A percentile compares a stretch with the other conserved stretches of the same genome.
Evolutionary conservation across 1,139 yeast genomes (phyloP).

Genomic region (Suhomyces panamericanus): DNA sequence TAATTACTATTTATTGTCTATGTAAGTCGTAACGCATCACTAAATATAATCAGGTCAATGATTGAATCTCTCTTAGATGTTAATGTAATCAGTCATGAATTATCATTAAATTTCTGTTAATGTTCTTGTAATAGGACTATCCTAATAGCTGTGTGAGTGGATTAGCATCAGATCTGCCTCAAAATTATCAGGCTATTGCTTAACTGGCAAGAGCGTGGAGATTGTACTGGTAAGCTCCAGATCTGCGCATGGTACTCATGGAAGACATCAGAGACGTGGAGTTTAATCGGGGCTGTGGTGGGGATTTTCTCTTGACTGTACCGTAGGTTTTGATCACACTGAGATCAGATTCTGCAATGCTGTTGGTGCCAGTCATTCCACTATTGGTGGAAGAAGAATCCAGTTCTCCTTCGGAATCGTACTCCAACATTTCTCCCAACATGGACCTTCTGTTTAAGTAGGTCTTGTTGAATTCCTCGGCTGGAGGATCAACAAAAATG

Average conservation of each 20-base stretch:
- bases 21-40: too few relatives aligned
- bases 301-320: conserved; percentile 14
- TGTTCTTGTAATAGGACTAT: too few relatives aligned
- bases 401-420: conserved; percentile 36
- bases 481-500: conserved; percentile 21
- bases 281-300: conserved; percentile 9
- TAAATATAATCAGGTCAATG: too few relatives aligned
- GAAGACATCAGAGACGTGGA: conserved; percentile 15
- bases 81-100: too few relatives aligned
- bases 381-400: conserved; percentile 11
- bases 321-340: conserved; percentile 25
- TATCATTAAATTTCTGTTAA: too few relatives aligned
- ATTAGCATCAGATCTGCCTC: too few relatives aligned
- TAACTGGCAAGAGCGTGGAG: conserved; percentile 4
- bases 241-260: conserved; percentile 21
- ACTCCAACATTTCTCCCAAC: conserved; percentile 50
- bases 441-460: conserved; percentile 41
- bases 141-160: too few relatives aligned
- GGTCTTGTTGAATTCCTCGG: conserved; percentile 26
- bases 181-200: neutral
- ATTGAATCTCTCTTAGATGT: too few relatives aligned
- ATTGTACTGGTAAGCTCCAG: conserved; percentile 20
- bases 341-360: conserved; percentile 17
- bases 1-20: too few relatives aligned
- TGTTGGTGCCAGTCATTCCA: conserved; percentile 4